Base-by-base conservation (phyloP, 202 grass and related monocot genomes). In the Setaria italica region DNA sequence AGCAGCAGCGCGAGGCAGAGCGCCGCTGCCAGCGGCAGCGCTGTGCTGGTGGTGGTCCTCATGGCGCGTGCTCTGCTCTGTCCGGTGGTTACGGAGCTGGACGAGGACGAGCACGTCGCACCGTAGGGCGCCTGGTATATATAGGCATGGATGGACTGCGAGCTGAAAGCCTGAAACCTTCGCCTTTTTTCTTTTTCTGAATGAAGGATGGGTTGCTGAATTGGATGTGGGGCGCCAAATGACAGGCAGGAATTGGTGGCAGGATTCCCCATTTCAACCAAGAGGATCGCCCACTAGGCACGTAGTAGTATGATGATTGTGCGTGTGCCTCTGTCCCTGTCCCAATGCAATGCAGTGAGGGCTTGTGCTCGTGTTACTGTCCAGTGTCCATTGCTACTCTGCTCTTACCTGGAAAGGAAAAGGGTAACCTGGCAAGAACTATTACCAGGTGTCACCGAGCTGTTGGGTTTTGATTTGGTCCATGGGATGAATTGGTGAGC, bases 1-100 rank as follows among this genome's bases (percentile, higher is more conserved):
- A 60, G 33, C 43, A 76, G 68, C 49, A 53, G 32, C 32, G 13
- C 76, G 54, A 87, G 80, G 70, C 80, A 76, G 67, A 84, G 89
- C 83, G 6, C 7, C 16, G 72, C 63, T 15, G 54, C 43, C 6
- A 89, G 17, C 9, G 75, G 7, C 33, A 62, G 53, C 11, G 5
- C 6, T 3, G 48, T 33, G 11, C 1, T 7, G 1, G 50, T 50
- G 21, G 46, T 16, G 12, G 17, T 47, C 71, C 17, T 64, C 75
- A 87, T 90, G 84, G 43, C 11, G 76, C 32, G 34, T 34, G 54
- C 55, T 58, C 55, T 49, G 74, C 13, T n/a, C 1, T 46, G 45
- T 21, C 72, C 20, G 82, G 72, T 82, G 34, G 79, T 17, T 70
- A 35, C 49, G 57, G 48, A 51, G 77, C 64, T 58, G 13, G 30